These are phyloP conservation scores for Byssochlamys sp. DNA, from an alignment of 2,329 filamentous ascomycete genomes.

Conservation along the genomic window DNA sequence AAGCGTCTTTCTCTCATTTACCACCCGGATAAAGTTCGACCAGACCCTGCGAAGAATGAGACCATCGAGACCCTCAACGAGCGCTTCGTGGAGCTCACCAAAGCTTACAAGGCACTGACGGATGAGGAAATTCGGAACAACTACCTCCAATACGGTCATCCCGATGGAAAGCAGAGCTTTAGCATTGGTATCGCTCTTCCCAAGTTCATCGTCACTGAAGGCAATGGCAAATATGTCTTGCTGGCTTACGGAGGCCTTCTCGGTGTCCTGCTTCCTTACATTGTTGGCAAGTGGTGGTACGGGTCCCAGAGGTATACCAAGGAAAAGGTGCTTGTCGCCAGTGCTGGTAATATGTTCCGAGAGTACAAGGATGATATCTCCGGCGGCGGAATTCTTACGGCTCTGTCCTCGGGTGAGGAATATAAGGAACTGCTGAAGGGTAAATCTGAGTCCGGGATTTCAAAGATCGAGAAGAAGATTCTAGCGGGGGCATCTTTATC, in stretches of 20 bases:
- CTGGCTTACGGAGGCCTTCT: constrained; percentile 80
- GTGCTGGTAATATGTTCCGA: constrained; percentile 85
- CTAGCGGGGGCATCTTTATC: constrained; percentile 56
- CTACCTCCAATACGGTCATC: constrained; percentile 89
- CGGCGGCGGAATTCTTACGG: constrained; percentile 67
- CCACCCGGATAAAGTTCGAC: constrained; percentile 86
- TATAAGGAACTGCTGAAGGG: constrained; percentile 68
- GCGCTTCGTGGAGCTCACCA: constrained; percentile 86
- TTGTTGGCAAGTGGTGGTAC: constrained; percentile 98
- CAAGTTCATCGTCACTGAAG: constrained; percentile 82
- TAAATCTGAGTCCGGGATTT: constrained; percentile 68
- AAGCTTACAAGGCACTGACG: constrained; percentile 94
- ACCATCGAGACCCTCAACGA: constrained; percentile 76
- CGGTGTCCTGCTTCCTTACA: constrained; percentile 80
- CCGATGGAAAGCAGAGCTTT: constrained; percentile 94
- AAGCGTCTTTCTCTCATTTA: constrained; percentile 73
- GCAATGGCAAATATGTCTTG: constrained; percentile 90
- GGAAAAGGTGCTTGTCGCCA: constrained; percentile 85
- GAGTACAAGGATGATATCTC: constrained; percentile 81
- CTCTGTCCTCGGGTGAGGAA: constrained; percentile 77
- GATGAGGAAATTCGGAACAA: constrained; percentile 97
- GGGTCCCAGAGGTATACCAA: constrained; percentile 86
- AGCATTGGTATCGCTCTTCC: constrained; percentile 95
- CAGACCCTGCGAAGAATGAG: constrained; percentile 77
- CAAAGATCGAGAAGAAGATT: constrained; percentile 74